Evolutionary conservation across 192 early-diverging fungal genomes (phyloP), one percentile per base, ranked within the genome.

Genomic region (Backusella westeae): DNA sequence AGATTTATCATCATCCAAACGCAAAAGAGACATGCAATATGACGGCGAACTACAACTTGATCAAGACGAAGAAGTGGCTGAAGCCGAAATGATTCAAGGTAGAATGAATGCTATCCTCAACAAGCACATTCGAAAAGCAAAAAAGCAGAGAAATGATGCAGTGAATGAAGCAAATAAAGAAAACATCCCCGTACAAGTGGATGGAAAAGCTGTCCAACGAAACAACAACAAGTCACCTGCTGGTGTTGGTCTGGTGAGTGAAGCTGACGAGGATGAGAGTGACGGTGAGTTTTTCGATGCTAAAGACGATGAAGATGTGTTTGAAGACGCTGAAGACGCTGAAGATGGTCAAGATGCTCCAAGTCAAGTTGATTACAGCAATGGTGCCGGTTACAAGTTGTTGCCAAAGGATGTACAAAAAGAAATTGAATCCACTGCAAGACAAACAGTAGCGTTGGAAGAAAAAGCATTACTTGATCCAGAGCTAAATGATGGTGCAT

Each of bases 401-500:
- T 15, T 71, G 1, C n/a, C 69, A 19, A 12, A 21, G 1, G 42
- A 71, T 19, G 29, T 32, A 5, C 35, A 71, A 39, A 71, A 29
- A 29, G 41, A n/a, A 46, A 21, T 71, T 2, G 41, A 39, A 1
- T 46, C 10, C 17, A 42, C 49, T 7, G 69, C 69, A 29, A 49
- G 41, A 49, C 26, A 36, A 34, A 46, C 49, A 26, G 42, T 71
- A 15, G 69, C 23, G 19, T 19, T 44, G 5, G 41, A 71, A 71
- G 69, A 44, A 26, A 39, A 36, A 4, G 41, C 39, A 32, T 49
- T 46, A n/a, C 38, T 39, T 38, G 41, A 21, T 32, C 72, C 82
- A 2, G 78, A 87, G 19, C 69, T 89, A 32, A 86, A 89, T 59
- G 77, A 84, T 38, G 89, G 88, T 63, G 79, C 81, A 6, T 86